Evolutionary conservation across 305 asterid species (phyloP).

Genomic region (Plantago coronopus): DNA sequence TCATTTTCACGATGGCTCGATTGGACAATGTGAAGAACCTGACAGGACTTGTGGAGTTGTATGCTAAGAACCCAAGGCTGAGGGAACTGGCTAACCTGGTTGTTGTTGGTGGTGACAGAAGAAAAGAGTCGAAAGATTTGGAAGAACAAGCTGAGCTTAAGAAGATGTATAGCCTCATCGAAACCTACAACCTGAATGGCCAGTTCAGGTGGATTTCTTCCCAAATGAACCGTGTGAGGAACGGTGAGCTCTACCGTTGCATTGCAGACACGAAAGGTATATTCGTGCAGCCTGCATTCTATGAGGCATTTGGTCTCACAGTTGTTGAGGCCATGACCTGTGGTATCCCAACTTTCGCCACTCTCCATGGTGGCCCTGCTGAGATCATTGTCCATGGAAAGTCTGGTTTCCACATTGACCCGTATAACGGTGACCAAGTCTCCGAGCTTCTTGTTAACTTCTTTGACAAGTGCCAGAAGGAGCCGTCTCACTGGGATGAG

Average conservation of each 20-base stretch:
- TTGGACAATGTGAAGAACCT: constrained; percentile 72
- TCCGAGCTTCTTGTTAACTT: constrained; percentile 50
- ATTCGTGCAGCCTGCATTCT: constrained; percentile 77
- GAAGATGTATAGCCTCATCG: constrained; percentile 65
- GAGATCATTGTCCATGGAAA: constrained; percentile 71
- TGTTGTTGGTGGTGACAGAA: constrained; percentile 67
- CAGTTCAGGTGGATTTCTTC: constrained; percentile 86
- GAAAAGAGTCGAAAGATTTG: constrained; percentile 70
- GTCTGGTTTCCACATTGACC: constrained; percentile 83
- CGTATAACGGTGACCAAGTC: constrained; percentile 57
- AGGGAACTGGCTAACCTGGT: constrained; percentile 63
- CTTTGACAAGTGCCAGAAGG: constrained; percentile 55
- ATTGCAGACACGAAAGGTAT: constrained; percentile 69
- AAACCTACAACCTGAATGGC: constrained; percentile 55
- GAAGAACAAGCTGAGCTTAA: constrained; percentile 81
- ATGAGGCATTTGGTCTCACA: constrained; percentile 77
- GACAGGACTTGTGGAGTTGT: constrained; percentile 70
- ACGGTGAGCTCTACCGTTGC: constrained; percentile 77
- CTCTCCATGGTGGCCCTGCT: constrained; percentile 70
- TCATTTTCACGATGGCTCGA: constrained; percentile 80
- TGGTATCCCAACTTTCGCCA: constrained; percentile 68
- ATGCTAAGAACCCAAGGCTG: constrained; percentile 62
- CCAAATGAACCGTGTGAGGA: constrained; percentile 79
- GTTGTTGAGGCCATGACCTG: constrained; percentile 83
- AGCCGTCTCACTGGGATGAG: constrained; percentile 56